Percentiles rank a stretch among this genome's conserved stretches.
Evolutionary conservation across 768 basidiomycete species (phyloP).

Genomic region (Tricholoma hemisulphureum): DNA sequence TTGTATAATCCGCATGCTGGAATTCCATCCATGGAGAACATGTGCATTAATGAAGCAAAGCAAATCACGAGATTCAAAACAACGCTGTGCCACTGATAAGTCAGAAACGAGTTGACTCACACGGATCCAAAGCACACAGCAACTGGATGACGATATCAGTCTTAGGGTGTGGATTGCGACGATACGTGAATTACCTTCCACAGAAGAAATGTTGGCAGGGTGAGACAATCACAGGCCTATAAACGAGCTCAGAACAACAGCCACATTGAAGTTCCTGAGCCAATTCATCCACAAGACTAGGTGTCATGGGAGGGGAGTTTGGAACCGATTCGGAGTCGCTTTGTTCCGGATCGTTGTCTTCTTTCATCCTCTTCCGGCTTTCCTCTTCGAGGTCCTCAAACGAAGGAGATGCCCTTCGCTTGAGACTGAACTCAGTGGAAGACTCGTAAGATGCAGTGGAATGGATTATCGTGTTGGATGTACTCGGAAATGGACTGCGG

Average conservation of each 20-base stretch:
- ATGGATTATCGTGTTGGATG: conserved; percentile 19
- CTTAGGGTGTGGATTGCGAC: not conserved
- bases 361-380: conserved; percentile 62
- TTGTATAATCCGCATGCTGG: not conserved
- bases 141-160: conserved; percentile 42
- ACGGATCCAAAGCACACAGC: conserved; percentile 79
- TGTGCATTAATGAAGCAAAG: not conserved
- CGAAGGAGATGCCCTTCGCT: conserved; percentile 62
- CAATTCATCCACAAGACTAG: conserved; percentile 56
- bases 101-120: conserved; percentile 47
- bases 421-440: conserved; percentile 32
- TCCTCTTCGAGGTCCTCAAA: conserved; percentile 50
- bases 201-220: conserved; percentile 93
- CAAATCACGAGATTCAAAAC: not conserved
- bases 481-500: conserved; percentile 10
- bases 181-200: conserved; percentile 58
- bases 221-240: conserved; percentile 75
- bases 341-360: conserved; percentile 23
- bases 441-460: conserved; percentile 10
- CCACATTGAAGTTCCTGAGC: conserved; percentile 80
- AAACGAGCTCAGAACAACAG: conserved; percentile 80
- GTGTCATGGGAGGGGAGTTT: conserved; percentile 12
- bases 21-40: not conserved
- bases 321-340: conserved; percentile 3
- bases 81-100: conserved; percentile 2